phyloP scores from a whole-genome alignment of 345 rosid species.

The Trapa bicornis region DNA sequence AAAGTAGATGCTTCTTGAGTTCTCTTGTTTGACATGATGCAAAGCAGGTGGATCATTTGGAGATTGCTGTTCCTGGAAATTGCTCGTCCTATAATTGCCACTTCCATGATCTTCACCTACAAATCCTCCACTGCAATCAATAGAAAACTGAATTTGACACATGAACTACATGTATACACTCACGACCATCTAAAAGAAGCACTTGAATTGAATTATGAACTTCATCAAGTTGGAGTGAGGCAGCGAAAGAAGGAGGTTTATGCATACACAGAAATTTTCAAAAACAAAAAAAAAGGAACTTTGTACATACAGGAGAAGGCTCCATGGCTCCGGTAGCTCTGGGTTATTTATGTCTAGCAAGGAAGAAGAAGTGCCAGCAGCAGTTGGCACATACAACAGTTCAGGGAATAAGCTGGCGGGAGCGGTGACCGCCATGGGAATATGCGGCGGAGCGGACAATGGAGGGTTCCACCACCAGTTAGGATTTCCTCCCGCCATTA shows the following conservation, averaged over 20 bases:
- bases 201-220: too few relatives aligned
- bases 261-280: too few relatives aligned
- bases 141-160: not conserved
- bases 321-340: slow-evolving; percentile 21
- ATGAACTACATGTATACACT: not conserved
- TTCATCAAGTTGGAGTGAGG: too few relatives aligned
- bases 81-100: slow-evolving; percentile 1
- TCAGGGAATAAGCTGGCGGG: not conserved
- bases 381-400: not conserved
- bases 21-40: slow-evolving; percentile 56
- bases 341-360: slow-evolving; percentile 3
- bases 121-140: slow-evolving; percentile 48
- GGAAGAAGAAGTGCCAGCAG: not conserved
- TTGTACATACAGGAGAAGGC: slow-evolving; percentile 33
- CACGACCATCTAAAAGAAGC: too few relatives aligned
- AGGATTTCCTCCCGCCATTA: slow-evolving; percentile 32
- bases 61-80: slow-evolving; percentile 18
- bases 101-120: slow-evolving; percentile 46
- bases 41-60: slow-evolving; percentile 20
- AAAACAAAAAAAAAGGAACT: too few relatives aligned
- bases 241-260: too few relatives aligned
- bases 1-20: slow-evolving; percentile 25
- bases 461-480: slow-evolving; percentile 27
- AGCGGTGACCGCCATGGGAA: not conserved
- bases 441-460: not conserved